phyloP scores from a whole-genome alignment of 805 yeast genomes.

The Metschnikowia similis region DNA sequence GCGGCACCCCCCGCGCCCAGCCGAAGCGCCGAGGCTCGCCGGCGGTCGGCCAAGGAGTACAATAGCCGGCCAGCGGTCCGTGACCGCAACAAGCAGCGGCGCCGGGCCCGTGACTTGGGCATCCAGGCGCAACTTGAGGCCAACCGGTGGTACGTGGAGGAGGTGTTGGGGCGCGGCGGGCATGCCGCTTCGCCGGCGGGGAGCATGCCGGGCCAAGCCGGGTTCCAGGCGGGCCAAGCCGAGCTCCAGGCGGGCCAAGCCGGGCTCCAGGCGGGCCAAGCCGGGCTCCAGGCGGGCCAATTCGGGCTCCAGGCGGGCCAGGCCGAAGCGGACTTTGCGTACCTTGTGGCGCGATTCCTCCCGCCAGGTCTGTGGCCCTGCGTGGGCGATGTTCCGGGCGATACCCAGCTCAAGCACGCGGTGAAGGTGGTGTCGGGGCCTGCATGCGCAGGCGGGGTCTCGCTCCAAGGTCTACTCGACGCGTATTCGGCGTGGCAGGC shows the following conservation, averaged over 20 bases:
- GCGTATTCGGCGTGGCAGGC: constrained; percentile 4
- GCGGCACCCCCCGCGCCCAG: background rate
- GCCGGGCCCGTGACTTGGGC: constrained; percentile 41
- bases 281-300: too few relatives aligned
- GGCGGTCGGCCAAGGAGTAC: constrained; percentile 20
- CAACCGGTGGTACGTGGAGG: constrained; percentile 8
- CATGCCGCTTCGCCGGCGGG: background rate
- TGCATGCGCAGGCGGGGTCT: background rate
- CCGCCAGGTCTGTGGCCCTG: constrained; percentile 10
- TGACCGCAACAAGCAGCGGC: constrained; percentile 41
- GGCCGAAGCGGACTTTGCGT: background rate
- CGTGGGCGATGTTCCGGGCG: constrained; percentile 4
- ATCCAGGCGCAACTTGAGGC: constrained; percentile 30
- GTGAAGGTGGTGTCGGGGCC: background rate
- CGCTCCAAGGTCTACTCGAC: background rate
- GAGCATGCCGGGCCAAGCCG: too few relatives aligned
- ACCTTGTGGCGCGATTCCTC: constrained; percentile 5
- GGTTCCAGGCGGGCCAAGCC: too few relatives aligned
- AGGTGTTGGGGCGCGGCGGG: background rate
- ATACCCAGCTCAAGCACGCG: background rate
- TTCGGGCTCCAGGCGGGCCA: too few relatives aligned
- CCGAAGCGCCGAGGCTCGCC: background rate
- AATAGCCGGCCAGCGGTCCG: constrained; percentile 46
- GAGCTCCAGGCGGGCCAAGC: too few relatives aligned
- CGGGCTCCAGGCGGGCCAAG: too few relatives aligned